Conservation (phyloP, 1,284 basidiomycete genomes). For the Macrocystidia cucumis region DNA sequence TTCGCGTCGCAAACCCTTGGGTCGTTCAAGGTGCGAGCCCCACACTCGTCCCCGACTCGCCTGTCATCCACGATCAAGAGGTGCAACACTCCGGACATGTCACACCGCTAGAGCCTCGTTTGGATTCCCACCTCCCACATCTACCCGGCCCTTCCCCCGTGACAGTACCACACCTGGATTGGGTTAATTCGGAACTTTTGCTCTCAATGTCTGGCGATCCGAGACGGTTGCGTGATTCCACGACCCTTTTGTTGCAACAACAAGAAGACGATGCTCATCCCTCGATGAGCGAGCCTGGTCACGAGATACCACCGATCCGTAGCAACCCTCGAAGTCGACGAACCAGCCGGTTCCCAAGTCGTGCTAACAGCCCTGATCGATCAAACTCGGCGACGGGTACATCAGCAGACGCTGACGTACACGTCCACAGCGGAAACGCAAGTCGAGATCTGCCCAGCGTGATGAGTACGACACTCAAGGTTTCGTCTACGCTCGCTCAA, state of each 20-base stretch:
- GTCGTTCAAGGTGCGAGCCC: conserved; percentile 32
- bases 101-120: conserved; percentile 21
- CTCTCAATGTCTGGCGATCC: conserved; percentile 44
- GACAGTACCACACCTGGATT: conserved; percentile 55
- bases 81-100: conserved; percentile 18
- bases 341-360: conserved; percentile 36
- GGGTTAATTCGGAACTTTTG: conserved; percentile 78
- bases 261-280: too few species aligned
- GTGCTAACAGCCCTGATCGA: conserved; percentile 43
- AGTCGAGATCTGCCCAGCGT: conserved; percentile 44
- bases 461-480: conserved; percentile 54
- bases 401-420: conserved; percentile 41
- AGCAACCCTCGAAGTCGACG: conserved; percentile 29
- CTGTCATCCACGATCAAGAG: conserved; percentile 13
- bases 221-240: too few species aligned
- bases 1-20: conserved; percentile 64
- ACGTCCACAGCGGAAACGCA: conserved; percentile 43
- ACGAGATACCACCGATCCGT: conserved; percentile 15
- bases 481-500: conserved; percentile 37
- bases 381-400: conserved; percentile 11
- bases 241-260: conserved; percentile 15
- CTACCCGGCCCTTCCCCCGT: conserved; percentile 31
- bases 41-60: conserved; percentile 12
- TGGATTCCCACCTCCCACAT: conserved; percentile 35
- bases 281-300: conserved; percentile 12